Conservation (phyloP, 1,284 basidiomycete species). For the Flammula alnicola region DNA sequence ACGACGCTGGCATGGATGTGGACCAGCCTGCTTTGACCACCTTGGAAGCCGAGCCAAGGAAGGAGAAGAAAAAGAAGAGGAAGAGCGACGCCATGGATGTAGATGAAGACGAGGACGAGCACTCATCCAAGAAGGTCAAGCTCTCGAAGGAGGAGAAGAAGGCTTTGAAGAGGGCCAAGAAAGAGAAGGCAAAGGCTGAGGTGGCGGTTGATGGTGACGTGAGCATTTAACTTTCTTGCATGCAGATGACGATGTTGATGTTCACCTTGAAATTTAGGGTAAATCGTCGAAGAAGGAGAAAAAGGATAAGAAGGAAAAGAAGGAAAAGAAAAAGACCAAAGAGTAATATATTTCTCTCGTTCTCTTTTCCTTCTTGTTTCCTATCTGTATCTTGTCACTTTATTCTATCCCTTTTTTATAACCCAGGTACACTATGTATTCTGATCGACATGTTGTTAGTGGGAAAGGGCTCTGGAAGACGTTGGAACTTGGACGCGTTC, state of each 20-base stretch:
- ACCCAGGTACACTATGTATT: slow-evolving; percentile 6
- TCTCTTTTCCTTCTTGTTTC: slow-evolving; percentile 2
- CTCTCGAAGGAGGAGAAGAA: slow-evolving; percentile 85
- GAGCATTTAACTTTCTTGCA: slow-evolving; percentile 18
- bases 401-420: slow-evolving; percentile 15
- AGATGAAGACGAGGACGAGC: slow-evolving; percentile 57
- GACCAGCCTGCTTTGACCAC: slow-evolving; percentile 59
- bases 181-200: slow-evolving; percentile 57
- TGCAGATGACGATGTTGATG: neutral
- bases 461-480: too few species aligned
- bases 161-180: slow-evolving; percentile 78
- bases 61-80: slow-evolving; percentile 65
- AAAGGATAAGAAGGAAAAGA: slow-evolving; percentile 44
- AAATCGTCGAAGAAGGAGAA: slow-evolving; percentile 38
- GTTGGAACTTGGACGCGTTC: too few species aligned
- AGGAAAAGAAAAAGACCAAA: slow-evolving; percentile 54
- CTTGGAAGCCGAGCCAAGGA: slow-evolving; percentile 58
- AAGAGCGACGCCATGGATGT: slow-evolving; percentile 68
- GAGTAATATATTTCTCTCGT: slow-evolving; percentile 32
- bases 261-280: slow-evolving; percentile 21
- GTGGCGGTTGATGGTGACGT: slow-evolving; percentile 43
- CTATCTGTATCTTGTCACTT: slow-evolving; percentile 18
- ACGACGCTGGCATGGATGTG: slow-evolving; percentile 67
- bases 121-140: slow-evolving; percentile 72
- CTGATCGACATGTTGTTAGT: slow-evolving; percentile 11